Base-by-base conservation (phyloP, 441 rosid genomes). In the Biscutella laevigata region DNA sequence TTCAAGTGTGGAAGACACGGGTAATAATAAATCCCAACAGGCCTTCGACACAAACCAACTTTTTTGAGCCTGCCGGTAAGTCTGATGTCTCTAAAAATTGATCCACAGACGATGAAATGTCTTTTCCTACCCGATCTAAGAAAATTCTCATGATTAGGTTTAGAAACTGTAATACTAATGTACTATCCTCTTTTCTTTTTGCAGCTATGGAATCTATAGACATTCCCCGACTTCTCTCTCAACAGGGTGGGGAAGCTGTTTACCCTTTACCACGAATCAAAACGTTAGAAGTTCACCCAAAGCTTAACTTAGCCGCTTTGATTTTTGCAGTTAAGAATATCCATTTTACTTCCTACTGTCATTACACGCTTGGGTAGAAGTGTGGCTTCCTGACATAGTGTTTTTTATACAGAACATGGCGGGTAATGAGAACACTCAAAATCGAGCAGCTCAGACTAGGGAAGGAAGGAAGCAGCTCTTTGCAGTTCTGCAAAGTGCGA, bases 391-490 rank as follows among this genome's bases (percentile, higher is more conserved):
- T 60, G 46, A 32, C 57, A 26, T 66, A 17, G 28, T 7, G n/a
- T 39, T 53, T 35, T 38, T 34, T 32, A 67, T 73, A 56, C 83
- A 94, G 99, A 79, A 73, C 74, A 57, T 77, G 72, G 66, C 71
- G 41, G 74, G 86, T 24, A 56, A 71, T 57, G 95, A 80, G 41
- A 81, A 77, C 71, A 57, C 71, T 53, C 89, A 80, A 79, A 89
- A 78, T 65, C 82, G 86, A 65, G 86, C 96, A 57, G 72, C 96
- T 67, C 83, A 81, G 73, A 82, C 97, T 30, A 82, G 95, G 72
- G 99, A 84, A 71, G 99, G 96, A 68, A 85, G 99, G 71, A 94
- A 87, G 61, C 99, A 87, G 64, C 97, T 94, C 15, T 94, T 94
- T 76, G 84, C 97, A 47, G 95, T 94, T 72, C 71, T 94, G 74